Base-by-base conservation (phyloP, 2,329 filamentous ascomycete genomes). In the Alternaria dauci region DNA sequence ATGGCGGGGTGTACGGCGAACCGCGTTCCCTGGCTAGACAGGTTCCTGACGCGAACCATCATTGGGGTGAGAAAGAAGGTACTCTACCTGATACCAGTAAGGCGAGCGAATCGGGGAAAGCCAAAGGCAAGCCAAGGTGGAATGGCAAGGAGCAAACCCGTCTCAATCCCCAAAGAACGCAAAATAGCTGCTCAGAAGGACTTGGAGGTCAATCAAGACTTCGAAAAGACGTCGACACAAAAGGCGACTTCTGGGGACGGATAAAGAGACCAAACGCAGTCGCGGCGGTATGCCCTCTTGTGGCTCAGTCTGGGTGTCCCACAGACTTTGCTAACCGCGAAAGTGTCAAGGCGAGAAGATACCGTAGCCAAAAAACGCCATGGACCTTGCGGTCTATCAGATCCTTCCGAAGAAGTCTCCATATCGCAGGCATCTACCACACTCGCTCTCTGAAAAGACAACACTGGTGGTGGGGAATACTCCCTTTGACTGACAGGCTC, bases 311-410 rank as follows among this genome's bases (percentile, higher is more conserved):
- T 50, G 46, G 46, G 32, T 44, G 42, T 44, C 42, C 42, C 42
- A 44, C 42, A 61, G 57, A 25, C 44, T 28, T 25, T 46, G 8
- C 32, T 30, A 55, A 55, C 26, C 7, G 25, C n/a, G 26, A 51
- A 9, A 53, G 30, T 36, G 36, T 48, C 52, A 36, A 34, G 38
- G 39, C 41, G 41, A 58, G 44, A 54, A 61, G 59, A 42, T 14
- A 42, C 58, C 62, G 55, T 38, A 55, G 52, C 36, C 60, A 64
- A 61, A 51, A 48, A 50, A 41, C 44, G 69, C 69, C 69, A 54
- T 70, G 69, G 68, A 66, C 69, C 63, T 34, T 44, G 36, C 26
- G 69, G 66, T 54, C 69, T 68, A 39, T 69, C 67, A 56, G 63
- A 62, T 44, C 43, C 52, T 58, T 58, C 50, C 58, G 26, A 38